Percentiles rank a stretch among this genome's conserved stretches.
Conservation (phyloP, 2,329 filamentous ascomycete species). For the Trichoderma sp. region DNA sequence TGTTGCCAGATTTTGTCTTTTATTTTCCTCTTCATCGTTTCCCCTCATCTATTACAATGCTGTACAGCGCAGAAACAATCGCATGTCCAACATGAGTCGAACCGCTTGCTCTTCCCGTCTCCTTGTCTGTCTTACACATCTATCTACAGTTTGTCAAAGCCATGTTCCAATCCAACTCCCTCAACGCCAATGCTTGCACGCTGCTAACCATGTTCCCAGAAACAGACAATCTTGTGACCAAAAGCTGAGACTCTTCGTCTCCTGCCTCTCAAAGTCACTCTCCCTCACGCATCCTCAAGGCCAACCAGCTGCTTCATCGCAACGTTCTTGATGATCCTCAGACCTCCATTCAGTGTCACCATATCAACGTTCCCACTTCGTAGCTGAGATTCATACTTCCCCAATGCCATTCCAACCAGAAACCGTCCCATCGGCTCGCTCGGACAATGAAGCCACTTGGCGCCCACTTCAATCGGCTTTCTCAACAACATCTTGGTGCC, state of each 20-base stretch:
- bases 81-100: not conserved
- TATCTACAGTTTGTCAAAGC: not conserved
- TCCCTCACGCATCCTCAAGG: not conserved
- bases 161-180: not conserved
- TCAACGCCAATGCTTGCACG: not conserved
- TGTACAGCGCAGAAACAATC: fast-evolving
- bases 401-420: not conserved
- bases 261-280: not conserved
- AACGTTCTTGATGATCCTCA: conserved; percentile 10
- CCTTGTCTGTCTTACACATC: not conserved
- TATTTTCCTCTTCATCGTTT: not conserved
- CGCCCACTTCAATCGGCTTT: not conserved
- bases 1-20: not conserved
- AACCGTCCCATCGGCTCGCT: conserved; percentile 10
- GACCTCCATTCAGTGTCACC: not conserved
- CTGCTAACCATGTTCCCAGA: not conserved
- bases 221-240: not conserved
- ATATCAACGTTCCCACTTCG: not conserved
- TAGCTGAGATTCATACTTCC: not conserved
- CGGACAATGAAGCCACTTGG: conserved; percentile 7
- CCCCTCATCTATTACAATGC: not conserved
- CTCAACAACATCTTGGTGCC: not conserved
- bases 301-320: not conserved
- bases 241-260: not conserved
- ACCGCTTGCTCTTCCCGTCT: fast-evolving